Base-by-base conservation (phyloP, 2,329 filamentous ascomycete species). In the Cordyceps cateniannulata region DNA sequence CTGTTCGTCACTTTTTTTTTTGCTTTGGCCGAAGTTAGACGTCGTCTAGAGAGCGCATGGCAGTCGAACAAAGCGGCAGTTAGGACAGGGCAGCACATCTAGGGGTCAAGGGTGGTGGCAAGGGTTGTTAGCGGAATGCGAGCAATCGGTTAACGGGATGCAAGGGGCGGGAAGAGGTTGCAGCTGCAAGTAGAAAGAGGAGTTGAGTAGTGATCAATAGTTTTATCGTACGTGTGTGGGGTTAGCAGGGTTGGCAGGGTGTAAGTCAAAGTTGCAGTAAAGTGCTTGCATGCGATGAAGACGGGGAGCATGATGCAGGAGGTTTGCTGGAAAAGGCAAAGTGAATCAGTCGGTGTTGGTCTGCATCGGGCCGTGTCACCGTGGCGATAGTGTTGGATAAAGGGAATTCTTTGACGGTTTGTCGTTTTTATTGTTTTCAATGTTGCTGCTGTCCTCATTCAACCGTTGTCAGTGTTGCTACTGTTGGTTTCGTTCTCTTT, bases 251-350 rank as follows among this genome's bases (percentile, higher is more conserved):
- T 35, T 35, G 12, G 29, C 29, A 5, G 38, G 38, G 18, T 42
- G 38, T 42, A 42, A 42, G 16, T 42, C 32, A 29, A 32, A 18
- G 16, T 12, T 7, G 20, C 18, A n/a, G 7, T 59, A 45, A 59
- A 59, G 57, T 59, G 57, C 48, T 52, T 59, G 57, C 57, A 59
- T 59, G n/a, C 27, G 56, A 38, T 59, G 57, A 59, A 59, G 57
- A 59, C 49, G 57, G 44, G 40, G 29, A 40, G 32, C 32, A 29
- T 4, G 29, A 44, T 48, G 54, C 54, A 49, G 27, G 22, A 24
- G 45, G 45, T 25, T 27, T 50, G 44, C 40, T 45, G 40, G 53
- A 56, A n/a, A 38, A 25, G 54, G 51, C 16, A 3, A 16, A 38
- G 10, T 42, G 35, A 14, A 3, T 54, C 27, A 24, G n/a, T 51